Base-by-base conservation (phyloP, 495 filamentous ascomycete genomes). In the Penicillium ucsense region DNA sequence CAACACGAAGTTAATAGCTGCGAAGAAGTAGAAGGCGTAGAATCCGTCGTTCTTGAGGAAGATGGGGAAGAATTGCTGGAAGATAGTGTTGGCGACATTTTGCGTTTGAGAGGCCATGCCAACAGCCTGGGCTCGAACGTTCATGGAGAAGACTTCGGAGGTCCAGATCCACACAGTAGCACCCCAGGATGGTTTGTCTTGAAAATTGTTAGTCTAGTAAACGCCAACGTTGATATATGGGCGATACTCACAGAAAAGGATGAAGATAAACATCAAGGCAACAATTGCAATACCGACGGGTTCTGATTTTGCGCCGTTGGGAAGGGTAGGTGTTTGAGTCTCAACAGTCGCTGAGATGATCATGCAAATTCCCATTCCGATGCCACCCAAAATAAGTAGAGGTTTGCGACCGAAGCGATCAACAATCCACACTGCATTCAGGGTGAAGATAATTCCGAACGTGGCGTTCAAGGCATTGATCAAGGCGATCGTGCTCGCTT, bases 401-500 rank as follows among this genome's bases (percentile, higher is more conserved):
- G 77, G 72, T 41, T 84, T 83, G 41, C 85, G 80, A 46, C 85
- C 85, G 46, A 85, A 72, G 34, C 70, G 75, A 61, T 89, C 85
- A 48, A 83, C 69, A 37, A 79, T 64, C 64, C 77, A 89, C 54
- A 90, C 79, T 10, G 84, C 81, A 35, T 85, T 78, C 35, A 85
- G 75, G 4, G 86, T 90, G 39, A 81, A 84, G 55, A 72, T 12
- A 45, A 72, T 72, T 45, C 74, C 77, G 45, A 88, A 84, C 50
- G 88, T 89, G 53, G 88, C 82, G 12, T 70, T 72, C 12, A 81
- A 68, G 28, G 83, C 83, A 32, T 84, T 88, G 67, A 88, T 81
- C 31, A 87, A 68, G 28, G 78, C 73, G 64, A 86, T 86, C 40
- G 70, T 53, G 32, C 68, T 64, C 31, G 50, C 49, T 45, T 64